Evolutionary conservation across 768 basidiomycete genomes (phyloP).

Genomic region (Dentipellis fragilis): DNA sequence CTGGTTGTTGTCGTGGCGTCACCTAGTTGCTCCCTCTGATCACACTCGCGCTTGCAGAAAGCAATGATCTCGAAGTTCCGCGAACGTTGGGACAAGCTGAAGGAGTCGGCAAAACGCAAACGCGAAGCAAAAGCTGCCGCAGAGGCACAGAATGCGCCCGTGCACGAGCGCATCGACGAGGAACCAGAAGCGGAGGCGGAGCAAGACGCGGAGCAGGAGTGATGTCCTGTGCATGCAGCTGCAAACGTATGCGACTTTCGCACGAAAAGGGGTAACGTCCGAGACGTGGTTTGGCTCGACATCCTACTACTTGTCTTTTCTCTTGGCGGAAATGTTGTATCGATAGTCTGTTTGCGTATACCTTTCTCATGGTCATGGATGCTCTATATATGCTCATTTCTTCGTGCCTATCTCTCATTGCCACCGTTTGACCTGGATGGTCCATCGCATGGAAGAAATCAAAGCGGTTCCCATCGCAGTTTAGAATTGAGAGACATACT

Average conservation of each 20-base stretch:
- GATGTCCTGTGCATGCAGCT: not conserved
- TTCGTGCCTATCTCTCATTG: too few relatives aligned
- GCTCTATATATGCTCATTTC: too few relatives aligned
- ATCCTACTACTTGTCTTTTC: not conserved
- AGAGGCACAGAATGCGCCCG: conserved; percentile 34
- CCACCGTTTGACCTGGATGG: too few relatives aligned
- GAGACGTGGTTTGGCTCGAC: not conserved
- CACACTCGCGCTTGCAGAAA: conserved; percentile 39
- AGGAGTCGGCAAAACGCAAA: conserved; percentile 80
- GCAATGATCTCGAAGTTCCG: conserved; percentile 74
- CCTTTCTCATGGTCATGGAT: not conserved
- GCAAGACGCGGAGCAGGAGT: conserved; percentile 22
- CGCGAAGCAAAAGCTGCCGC: conserved; percentile 61
- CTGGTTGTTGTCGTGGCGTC: conserved; percentile 2
- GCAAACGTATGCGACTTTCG: not conserved
- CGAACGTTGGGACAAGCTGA: conserved; percentile 84
- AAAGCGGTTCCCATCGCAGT: too few relatives aligned
- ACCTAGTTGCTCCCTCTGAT: conserved; percentile 10
- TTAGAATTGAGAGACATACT: too few relatives aligned
- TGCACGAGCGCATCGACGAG: conserved; percentile 62
- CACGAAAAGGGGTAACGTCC: not conserved
- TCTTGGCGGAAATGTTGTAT: not conserved
- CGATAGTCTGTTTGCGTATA: not conserved
- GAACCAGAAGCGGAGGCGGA: conserved; percentile 60
- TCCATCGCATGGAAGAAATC: too few relatives aligned